These are phyloP conservation scores for Centrapalus pauciflorus DNA, from an alignment of 129 eudicot species.

Conservation along the genomic window DNA sequence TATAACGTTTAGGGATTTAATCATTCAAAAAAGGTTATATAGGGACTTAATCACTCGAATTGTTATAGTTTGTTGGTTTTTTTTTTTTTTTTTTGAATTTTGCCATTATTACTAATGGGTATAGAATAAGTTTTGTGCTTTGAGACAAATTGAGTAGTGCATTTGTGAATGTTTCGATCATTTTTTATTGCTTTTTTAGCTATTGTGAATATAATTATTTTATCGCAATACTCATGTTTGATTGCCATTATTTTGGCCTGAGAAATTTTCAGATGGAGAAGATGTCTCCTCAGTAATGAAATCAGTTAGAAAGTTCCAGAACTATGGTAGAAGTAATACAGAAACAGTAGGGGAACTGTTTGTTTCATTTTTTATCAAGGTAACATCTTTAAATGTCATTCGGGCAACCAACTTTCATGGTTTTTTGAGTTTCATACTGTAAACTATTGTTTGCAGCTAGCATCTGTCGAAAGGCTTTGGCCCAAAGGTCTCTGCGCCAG, in stretches of 20 bases:
- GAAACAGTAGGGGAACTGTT: constrained; percentile 82
- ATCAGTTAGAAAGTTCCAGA: constrained; percentile 34
- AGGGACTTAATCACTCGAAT: too few species aligned
- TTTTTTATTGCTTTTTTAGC: neutral
- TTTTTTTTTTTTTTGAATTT: too few species aligned
- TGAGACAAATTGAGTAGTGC: too few species aligned
- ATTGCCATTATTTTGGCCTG: neutral
- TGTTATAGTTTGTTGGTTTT: too few species aligned
- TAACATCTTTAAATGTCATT: constrained; percentile 15
- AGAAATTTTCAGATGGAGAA: constrained; percentile 52
- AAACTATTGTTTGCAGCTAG: constrained; percentile 47
- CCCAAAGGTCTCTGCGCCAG: constrained; percentile 87
- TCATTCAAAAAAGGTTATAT: too few species aligned
- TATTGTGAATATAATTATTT: neutral
- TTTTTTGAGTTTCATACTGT: neutral
- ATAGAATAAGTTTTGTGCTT: neutral
- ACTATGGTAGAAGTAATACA: constrained; percentile 56
- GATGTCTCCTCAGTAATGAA: constrained; percentile 52
- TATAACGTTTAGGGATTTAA: too few species aligned
- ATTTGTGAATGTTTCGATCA: neutral
- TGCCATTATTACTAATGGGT: neutral
- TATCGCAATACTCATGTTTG: neutral
- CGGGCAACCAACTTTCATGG: neutral
- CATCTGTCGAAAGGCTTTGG: constrained; percentile 81
- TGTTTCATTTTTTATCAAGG: constrained; percentile 69